Evolutionary conservation across 345 rosid species (phyloP).

Genomic region (Moringa oleifera): DNA sequence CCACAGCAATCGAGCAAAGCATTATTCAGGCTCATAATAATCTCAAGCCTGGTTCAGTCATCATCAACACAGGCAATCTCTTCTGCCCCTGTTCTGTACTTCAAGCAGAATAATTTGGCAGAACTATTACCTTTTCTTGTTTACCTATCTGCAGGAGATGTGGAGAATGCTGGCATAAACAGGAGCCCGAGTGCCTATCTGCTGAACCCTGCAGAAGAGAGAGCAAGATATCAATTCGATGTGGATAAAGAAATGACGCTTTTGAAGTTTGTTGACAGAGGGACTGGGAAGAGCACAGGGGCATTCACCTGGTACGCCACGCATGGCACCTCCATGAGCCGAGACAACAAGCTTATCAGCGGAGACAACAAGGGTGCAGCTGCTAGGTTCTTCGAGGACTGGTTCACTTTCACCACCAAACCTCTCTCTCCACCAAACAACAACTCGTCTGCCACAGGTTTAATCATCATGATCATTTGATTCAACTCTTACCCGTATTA

Average conservation of each 20-base stretch:
- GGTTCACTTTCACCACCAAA: conserved; percentile 23
- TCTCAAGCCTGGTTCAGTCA: conserved; percentile 41
- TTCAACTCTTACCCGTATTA: no score
- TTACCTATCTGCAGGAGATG: conserved; percentile 28
- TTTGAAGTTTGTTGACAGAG: conserved; percentile 33
- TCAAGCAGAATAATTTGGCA: no score
- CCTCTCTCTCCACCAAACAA: conserved; percentile 3
- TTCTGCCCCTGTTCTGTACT: no score
- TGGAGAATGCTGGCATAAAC: conserved; percentile 47
- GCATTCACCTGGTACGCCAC: conserved; percentile 59
- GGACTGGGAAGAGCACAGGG: conserved; percentile 30
- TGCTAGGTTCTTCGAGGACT: conserved; percentile 60
- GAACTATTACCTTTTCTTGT: no score
- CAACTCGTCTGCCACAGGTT: not conserved
- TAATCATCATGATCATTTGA: not conserved
- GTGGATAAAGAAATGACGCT: conserved; percentile 54
- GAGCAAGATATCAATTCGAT: conserved; percentile 33
- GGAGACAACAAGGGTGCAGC: conserved; percentile 71
- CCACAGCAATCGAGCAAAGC: conserved; percentile 42
- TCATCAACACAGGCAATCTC: conserved; percentile 32
- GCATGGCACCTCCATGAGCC: conserved; percentile 58
- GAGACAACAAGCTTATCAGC: conserved; percentile 49
- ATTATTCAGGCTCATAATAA: conserved; percentile 46
- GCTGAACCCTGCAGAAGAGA: conserved; percentile 41
- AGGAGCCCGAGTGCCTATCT: conserved; percentile 57